Evolutionary conservation across 495 filamentous ascomycete species (phyloP).

Genomic region (Articulospora tetracladia): DNA sequence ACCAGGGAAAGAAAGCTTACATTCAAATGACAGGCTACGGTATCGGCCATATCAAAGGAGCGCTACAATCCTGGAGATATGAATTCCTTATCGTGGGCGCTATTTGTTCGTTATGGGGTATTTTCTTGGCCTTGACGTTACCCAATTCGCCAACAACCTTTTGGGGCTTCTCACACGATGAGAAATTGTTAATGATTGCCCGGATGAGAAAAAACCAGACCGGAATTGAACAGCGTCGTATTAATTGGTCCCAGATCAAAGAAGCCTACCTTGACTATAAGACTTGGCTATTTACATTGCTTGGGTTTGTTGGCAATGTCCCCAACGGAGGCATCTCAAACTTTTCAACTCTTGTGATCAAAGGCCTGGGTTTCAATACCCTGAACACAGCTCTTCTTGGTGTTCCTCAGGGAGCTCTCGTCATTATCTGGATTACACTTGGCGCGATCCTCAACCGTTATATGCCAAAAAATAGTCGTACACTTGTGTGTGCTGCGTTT

Average conservation of each 20-base stretch:
- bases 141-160: conserved; percentile 58
- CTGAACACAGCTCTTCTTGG: conserved; percentile 35
- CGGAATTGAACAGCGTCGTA: conserved; percentile 67
- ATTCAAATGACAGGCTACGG: too few species aligned
- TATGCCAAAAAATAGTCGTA: conserved; percentile 51
- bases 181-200: conserved; percentile 54
- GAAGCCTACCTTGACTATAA: conserved; percentile 28
- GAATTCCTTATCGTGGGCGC: conserved; percentile 58
- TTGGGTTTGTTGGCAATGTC: conserved; percentile 26
- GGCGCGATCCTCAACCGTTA: conserved; percentile 33
- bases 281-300: conserved; percentile 22
- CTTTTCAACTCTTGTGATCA: conserved; percentile 37
- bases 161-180: conserved; percentile 60
- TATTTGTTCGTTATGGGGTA: conserved; percentile 11
- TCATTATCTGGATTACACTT: conserved; percentile 27
- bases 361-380: conserved; percentile 49
- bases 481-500: conserved; percentile 54
- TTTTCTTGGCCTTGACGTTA: conserved; percentile 1
- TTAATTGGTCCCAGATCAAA: conserved; percentile 47
- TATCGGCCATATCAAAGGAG: conserved; percentile 17
- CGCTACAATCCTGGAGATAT: conserved; percentile 14
- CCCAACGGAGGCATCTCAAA: conserved; percentile 41
- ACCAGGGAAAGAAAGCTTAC: too few species aligned
- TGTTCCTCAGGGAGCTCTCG: conserved; percentile 31
- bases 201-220: conserved; percentile 62